Percentiles rank a stretch among this genome's conserved stretches.
These are phyloP conservation scores for Colletotrichum trifolii DNA, from an alignment of 2,329 filamentous ascomycete species.

Conservation along the genomic window DNA sequence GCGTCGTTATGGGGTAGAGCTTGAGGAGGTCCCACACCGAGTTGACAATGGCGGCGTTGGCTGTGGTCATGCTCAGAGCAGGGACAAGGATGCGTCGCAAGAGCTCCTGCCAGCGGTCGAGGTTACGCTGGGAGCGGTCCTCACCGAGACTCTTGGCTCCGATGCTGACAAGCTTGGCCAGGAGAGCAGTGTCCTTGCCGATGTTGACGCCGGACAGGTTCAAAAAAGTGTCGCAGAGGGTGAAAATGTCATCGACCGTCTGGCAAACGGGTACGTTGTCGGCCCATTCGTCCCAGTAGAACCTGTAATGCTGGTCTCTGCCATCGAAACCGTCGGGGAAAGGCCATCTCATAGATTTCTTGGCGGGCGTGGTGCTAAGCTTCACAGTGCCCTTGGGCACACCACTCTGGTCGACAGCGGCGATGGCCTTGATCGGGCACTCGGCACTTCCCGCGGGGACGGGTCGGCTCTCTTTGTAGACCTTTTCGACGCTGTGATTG, in stretches of 20 bases:
- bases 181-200: slow-evolving; percentile 80
- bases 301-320: slow-evolving; percentile 82
- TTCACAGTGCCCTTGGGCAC: slow-evolving; percentile 76
- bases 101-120: slow-evolving; percentile 84
- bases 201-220: slow-evolving; percentile 91
- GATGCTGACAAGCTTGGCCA: slow-evolving; percentile 88
- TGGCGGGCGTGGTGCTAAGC: slow-evolving; percentile 67
- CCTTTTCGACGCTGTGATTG: slow-evolving; percentile 82
- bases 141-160: slow-evolving; percentile 79
- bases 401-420: slow-evolving; percentile 71
- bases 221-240: slow-evolving; percentile 83
- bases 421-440: slow-evolving; percentile 57
- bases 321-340: slow-evolving; percentile 82
- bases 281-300: slow-evolving; percentile 97
- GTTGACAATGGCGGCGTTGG: slow-evolving; percentile 86
- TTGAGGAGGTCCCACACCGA: slow-evolving; percentile 88
- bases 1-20: slow-evolving; percentile 77
- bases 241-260: slow-evolving; percentile 89
- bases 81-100: slow-evolving; percentile 88
- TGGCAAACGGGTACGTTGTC: slow-evolving; percentile 95
- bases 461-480: slow-evolving; percentile 65
- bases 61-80: slow-evolving; percentile 84
- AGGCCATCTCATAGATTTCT: slow-evolving; percentile 83
- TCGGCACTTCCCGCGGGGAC: slow-evolving; percentile 43
- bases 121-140: slow-evolving; percentile 77